These are phyloP conservation scores for Leishmania tarentolae DNA, from an alignment of 208 protist genomes.

Conservation along the genomic window DNA sequence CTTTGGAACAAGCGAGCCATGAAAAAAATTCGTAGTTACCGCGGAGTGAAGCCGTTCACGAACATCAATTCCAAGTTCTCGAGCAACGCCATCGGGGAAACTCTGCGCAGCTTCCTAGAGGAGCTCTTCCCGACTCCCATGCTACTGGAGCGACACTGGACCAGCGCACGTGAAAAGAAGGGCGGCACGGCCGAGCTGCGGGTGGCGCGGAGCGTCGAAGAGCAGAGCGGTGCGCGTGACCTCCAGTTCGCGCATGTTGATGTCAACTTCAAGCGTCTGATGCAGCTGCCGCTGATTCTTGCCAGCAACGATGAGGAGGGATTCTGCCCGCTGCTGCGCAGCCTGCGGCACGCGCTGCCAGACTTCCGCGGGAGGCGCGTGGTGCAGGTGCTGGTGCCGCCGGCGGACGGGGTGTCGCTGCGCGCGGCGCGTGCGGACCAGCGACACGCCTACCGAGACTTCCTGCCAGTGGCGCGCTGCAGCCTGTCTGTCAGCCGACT, in stretches of 20 bases:
- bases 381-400: conserved; percentile 24
- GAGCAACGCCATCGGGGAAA: not conserved
- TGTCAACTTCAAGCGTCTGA: not conserved
- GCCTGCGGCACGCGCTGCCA: conserved; percentile 16
- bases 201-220: not conserved
- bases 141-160: conserved; percentile 14
- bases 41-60: conserved; percentile 6
- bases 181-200: not conserved
- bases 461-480: conserved; percentile 22
- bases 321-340: conserved; percentile 27
- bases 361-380: conserved; percentile 10
- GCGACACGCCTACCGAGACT: conserved; percentile 23
- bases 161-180: not conserved
- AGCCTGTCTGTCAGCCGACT: conserved; percentile 8
- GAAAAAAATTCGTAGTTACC: conserved; percentile 10
- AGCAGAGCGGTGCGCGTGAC: not conserved
- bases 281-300: conserved; percentile 14
- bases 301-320: conserved; percentile 29
- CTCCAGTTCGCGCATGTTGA: conserved; percentile 1
- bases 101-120: conserved; percentile 14
- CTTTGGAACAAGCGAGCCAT: not conserved
- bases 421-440: conserved; percentile 13
- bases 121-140: conserved; percentile 21
- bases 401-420: conserved; percentile 6
- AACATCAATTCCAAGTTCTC: conserved; percentile 29